phyloP scores from a whole-genome alignment of 2,329 filamentous ascomycete genomes.

The Colletotrichum paranaense region DNA sequence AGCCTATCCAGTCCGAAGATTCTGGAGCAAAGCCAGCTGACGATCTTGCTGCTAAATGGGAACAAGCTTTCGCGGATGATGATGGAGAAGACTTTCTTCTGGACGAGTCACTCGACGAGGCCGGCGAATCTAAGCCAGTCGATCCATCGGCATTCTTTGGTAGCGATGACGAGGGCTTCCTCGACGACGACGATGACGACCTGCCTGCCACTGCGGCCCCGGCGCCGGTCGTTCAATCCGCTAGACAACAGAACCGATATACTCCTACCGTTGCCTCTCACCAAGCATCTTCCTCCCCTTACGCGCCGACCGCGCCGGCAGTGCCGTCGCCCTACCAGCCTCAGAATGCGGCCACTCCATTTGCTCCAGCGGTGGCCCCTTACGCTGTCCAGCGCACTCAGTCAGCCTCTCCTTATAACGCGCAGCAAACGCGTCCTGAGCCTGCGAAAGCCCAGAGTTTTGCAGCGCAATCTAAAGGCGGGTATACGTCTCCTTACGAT shows the following conservation, averaged over 20 bases:
- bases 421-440: slow-evolving; percentile 54
- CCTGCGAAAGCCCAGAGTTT: slow-evolving; percentile 81
- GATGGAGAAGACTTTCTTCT: slow-evolving; percentile 75
- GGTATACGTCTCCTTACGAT: slow-evolving; percentile 95
- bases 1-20: slow-evolving; percentile 33
- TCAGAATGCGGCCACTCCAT: slow-evolving; percentile 22
- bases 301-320: slow-evolving; percentile 40
- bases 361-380: slow-evolving; percentile 34
- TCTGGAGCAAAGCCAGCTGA: slow-evolving; percentile 52
- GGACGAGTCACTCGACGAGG: slow-evolving; percentile 62
- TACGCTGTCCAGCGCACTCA: slow-evolving; percentile 41
- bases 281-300: slow-evolving; percentile 34
- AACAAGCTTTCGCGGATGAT: slow-evolving; percentile 80
- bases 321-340: slow-evolving; percentile 41
- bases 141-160: slow-evolving; percentile 77
- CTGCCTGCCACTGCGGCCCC: slow-evolving; percentile 37
- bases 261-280: slow-evolving; percentile 15
- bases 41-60: slow-evolving; percentile 85
- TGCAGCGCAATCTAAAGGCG: slow-evolving; percentile 88
- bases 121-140: slow-evolving; percentile 57
- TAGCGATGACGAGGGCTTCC: slow-evolving; percentile 87
- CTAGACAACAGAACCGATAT: slow-evolving; percentile 35
- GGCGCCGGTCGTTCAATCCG: slow-evolving; percentile 3
- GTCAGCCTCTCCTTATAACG: slow-evolving; percentile 49
- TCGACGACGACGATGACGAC: slow-evolving; percentile 73